Evolutionary conservation across 495 filamentous ascomycete species (phyloP).

Genomic region (Penicillium robsamsonii): DNA sequence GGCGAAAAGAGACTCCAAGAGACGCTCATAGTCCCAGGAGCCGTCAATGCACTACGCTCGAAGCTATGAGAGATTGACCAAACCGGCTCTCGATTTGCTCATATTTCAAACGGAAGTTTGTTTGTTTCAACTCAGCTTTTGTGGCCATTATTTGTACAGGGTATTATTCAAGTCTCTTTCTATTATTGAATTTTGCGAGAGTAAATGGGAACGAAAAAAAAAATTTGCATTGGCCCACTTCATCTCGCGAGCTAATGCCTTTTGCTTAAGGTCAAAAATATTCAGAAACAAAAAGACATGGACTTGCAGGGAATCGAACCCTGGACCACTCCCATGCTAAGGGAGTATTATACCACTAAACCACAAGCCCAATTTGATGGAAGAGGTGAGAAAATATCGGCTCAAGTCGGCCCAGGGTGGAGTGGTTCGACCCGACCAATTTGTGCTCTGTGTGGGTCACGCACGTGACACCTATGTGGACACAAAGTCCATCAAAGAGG

Average conservation of each 20-base stretch:
- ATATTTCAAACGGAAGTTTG: neutral
- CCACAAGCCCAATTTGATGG: conserved; percentile 23
- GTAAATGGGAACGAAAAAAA: neutral
- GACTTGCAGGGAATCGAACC: conserved; percentile 49
- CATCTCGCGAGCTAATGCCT: neutral
- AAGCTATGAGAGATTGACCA: conserved; percentile 16
- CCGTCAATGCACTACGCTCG: conserved; percentile 16
- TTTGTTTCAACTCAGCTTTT: neutral
- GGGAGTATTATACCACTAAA: conserved; percentile 34
- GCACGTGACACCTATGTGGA: conserved; percentile 13
- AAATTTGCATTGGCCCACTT: conserved; percentile 1
- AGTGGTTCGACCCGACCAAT: conserved; percentile 10
- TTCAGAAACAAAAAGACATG: conserved; percentile 6
- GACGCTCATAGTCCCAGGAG: conserved; percentile 16
- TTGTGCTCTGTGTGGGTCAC: neutral
- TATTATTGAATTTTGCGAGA: conserved; percentile 1
- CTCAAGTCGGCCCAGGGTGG: conserved; percentile 7
- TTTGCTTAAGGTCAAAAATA: neutral
- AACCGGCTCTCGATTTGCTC: neutral
- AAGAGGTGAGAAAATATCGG: conserved; percentile 5
- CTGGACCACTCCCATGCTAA: conserved; percentile 49
- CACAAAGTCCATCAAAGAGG: conserved; percentile 37
- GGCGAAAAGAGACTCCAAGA: conserved; percentile 22
- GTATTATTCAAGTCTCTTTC: conserved; percentile 5
- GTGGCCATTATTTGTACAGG: conserved; percentile 3